These are phyloP conservation scores for Diplodia intermedia DNA, from an alignment of 2,329 filamentous ascomycete genomes.

Conservation along the genomic window DNA sequence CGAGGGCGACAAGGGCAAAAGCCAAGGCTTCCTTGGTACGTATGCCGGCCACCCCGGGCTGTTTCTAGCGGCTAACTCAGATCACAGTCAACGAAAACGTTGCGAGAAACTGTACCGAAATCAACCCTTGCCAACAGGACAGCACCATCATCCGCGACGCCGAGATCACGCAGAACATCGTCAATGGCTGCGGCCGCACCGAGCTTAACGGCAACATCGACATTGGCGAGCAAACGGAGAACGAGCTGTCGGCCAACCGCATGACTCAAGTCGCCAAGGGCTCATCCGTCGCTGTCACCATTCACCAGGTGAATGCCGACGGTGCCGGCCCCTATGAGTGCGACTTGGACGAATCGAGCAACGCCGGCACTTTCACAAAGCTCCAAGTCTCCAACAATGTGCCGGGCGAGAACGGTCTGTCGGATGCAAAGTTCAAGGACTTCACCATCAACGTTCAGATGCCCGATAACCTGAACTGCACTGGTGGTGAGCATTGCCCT, in stretches of 20 bases:
- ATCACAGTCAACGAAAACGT: slow-evolving; percentile 42
- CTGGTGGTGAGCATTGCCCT: slow-evolving; percentile 5
- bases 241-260: slow-evolving; percentile 43
- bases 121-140: slow-evolving; percentile 49
- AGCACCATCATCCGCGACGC: slow-evolving; percentile 47
- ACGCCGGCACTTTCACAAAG: slow-evolving; percentile 53
- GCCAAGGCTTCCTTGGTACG: slow-evolving; percentile 43
- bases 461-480: slow-evolving; percentile 49
- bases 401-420: slow-evolving; percentile 64
- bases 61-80: slow-evolving; percentile 9
- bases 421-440: slow-evolving; percentile 62
- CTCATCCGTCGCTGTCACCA: slow-evolving; percentile 44
- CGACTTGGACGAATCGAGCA: slow-evolving; percentile 45
- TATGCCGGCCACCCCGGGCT: slow-evolving; percentile 27
- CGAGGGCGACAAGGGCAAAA: slow-evolving; percentile 41
- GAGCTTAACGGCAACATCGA: slow-evolving; percentile 49
- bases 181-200: slow-evolving; percentile 48
- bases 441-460: slow-evolving; percentile 64
- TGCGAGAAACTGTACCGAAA: slow-evolving; percentile 48
- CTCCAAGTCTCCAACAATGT: slow-evolving; percentile 66
- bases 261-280: slow-evolving; percentile 42
- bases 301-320: slow-evolving; percentile 63
- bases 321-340: slow-evolving; percentile 59
- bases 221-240: slow-evolving; percentile 49
- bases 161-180: slow-evolving; percentile 49